Conservation (phyloP, 2,329 filamentous ascomycete species). For the Chrysosporium keratinophilum region DNA sequence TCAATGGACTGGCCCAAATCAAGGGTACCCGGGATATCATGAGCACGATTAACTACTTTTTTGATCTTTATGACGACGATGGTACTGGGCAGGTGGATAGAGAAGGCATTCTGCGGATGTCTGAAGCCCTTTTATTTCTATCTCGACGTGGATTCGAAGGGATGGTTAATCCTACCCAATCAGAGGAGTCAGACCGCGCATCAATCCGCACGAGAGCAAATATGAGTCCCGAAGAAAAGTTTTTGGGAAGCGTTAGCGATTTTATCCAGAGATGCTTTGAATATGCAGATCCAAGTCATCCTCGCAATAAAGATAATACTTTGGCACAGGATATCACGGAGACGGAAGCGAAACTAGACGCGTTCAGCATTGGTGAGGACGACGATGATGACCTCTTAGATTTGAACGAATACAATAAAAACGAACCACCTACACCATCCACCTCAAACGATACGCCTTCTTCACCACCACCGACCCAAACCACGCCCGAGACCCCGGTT, state of each 20-base stretch:
- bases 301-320: slow-evolving; percentile 44
- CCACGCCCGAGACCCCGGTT: slow-evolving; percentile 26
- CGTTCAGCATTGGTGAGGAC: slow-evolving; percentile 69
- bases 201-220: slow-evolving; percentile 33
- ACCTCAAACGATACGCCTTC: slow-evolving; percentile 19
- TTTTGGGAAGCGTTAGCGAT: slow-evolving; percentile 83
- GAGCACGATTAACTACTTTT: slow-evolving; percentile 96
- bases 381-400: slow-evolving; percentile 44
- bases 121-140: slow-evolving; percentile 84
- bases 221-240: slow-evolving; percentile 67
- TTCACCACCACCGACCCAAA: slow-evolving; percentile 16
- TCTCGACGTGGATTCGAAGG: slow-evolving; percentile 79
- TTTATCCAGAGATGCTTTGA: slow-evolving; percentile 97
- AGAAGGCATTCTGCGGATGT: slow-evolving; percentile 89
- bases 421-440: slow-evolving; percentile 11
- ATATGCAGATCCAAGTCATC: slow-evolving; percentile 87
- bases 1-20: slow-evolving; percentile 77
- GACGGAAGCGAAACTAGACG: slow-evolving; percentile 37
- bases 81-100: slow-evolving; percentile 83
- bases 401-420: slow-evolving; percentile 6
- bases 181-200: slow-evolving; percentile 40
- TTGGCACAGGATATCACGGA: slow-evolving; percentile 15
- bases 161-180: slow-evolving; percentile 53
- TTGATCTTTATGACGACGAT: slow-evolving; percentile 91
- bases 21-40: slow-evolving; percentile 94